Conservation (phyloP, 2,329 filamentous ascomycete genomes). For the Clonostachys sp. region DNA sequence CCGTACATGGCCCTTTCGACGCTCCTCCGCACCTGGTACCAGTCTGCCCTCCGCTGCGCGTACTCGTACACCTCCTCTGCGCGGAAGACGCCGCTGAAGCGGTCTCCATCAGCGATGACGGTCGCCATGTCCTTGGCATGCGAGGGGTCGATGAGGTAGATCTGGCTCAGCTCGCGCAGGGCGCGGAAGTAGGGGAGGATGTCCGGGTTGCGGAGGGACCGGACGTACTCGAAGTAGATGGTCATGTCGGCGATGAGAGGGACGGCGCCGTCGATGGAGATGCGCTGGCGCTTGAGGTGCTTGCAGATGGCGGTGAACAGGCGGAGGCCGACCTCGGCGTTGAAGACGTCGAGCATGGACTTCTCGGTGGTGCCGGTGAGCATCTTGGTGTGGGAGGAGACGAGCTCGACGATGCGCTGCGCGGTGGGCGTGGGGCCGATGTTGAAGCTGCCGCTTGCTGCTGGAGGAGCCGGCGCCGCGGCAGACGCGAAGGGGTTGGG, state of each 20-base stretch:
- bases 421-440: conserved; percentile 76
- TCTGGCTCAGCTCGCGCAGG: conserved; percentile 86
- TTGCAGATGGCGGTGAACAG: conserved; percentile 93
- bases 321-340: conserved; percentile 90
- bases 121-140: conserved; percentile 93
- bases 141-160: conserved; percentile 80
- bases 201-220: conserved; percentile 76
- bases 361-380: conserved; percentile 93
- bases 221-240: conserved; percentile 81
- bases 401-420: conserved; percentile 74
- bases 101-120: conserved; percentile 86
- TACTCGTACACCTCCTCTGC: conserved; percentile 98
- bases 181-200: conserved; percentile 88
- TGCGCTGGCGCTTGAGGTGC: conserved; percentile 91
- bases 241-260: conserved; percentile 97
- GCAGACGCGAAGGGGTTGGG: background rate
- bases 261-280: conserved; percentile 84
- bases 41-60: conserved; percentile 88
- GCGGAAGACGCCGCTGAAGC: conserved; percentile 88
- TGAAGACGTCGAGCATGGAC: conserved; percentile 97
- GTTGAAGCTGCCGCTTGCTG: conserved; percentile 15
- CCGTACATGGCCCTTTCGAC: conserved; percentile 98
- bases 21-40: conserved; percentile 82
- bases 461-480: background rate
- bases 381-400: conserved; percentile 88